These are phyloP conservation scores for Pseudogymnoascus sp. DNA, from an alignment of 2,329 filamentous ascomycete species.

Conservation along the genomic window DNA sequence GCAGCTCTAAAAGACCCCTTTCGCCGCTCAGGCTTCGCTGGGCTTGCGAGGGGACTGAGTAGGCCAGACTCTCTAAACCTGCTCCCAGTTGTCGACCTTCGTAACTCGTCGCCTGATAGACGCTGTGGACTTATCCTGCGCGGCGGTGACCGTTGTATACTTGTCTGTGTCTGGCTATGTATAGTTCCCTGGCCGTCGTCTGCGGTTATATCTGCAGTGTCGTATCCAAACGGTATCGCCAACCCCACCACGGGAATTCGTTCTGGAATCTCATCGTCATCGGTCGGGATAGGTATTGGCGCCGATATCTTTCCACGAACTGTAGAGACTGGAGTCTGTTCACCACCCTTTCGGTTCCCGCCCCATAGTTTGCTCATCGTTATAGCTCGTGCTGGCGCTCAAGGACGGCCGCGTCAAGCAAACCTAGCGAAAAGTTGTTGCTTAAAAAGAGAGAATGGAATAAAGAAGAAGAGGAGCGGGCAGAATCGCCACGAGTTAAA, in stretches of 20 bases:
- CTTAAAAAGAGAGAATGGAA: neutral
- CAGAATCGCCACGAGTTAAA: constrained; percentile 3
- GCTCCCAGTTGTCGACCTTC: neutral
- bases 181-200: neutral
- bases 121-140: neutral
- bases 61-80: neutral
- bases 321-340: constrained; percentile 31
- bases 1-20: constrained; percentile 53
- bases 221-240: constrained; percentile 30
- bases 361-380: constrained; percentile 28
- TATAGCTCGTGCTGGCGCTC: neutral
- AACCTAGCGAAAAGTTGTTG: neutral
- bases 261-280: constrained; percentile 51
- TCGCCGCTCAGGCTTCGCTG: constrained; percentile 43
- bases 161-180: neutral
- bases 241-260: constrained; percentile 38
- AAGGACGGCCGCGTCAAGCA: neutral
- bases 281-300: constrained; percentile 51
- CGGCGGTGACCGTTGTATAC: neutral
- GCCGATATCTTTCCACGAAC: constrained; percentile 56
- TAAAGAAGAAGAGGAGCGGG: neutral
- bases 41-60: constrained; percentile 22
- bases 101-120: neutral
- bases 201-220: neutral
- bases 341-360: constrained; percentile 23